Evolutionary conservation across 1,284 basidiomycete species (phyloP).

Genomic region (Athelia psychrophila): DNA sequence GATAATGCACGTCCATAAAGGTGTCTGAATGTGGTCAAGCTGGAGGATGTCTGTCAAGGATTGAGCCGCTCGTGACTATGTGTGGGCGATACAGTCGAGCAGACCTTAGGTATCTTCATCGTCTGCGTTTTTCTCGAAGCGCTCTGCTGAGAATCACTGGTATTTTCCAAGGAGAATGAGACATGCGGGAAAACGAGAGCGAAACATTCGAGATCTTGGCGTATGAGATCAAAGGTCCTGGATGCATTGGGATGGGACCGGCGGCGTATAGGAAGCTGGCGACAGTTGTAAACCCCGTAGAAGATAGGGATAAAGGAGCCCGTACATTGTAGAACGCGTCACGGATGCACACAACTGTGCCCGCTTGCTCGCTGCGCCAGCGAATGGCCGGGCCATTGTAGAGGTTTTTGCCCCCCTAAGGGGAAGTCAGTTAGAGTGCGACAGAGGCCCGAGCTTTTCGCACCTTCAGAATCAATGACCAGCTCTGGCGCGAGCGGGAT

Average conservation of each 20-base stretch:
- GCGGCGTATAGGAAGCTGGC: slow-evolving; percentile 78
- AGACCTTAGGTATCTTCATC: slow-evolving; percentile 64
- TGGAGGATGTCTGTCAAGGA: slow-evolving; percentile 54
- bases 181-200: slow-evolving; percentile 72
- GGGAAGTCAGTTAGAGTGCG: slow-evolving; percentile 4
- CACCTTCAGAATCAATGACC: slow-evolving; percentile 78
- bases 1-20: slow-evolving; percentile 65
- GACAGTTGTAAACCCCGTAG: slow-evolving; percentile 5
- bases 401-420: slow-evolving; percentile 61
- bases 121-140: slow-evolving; percentile 38
- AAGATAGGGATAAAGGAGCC: slow-evolving; percentile 4
- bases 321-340: slow-evolving; percentile 86
- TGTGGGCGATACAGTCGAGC: slow-evolving; percentile 7
- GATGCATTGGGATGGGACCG: slow-evolving; percentile 57
- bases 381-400: slow-evolving; percentile 71
- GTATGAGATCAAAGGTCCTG: slow-evolving; percentile 62
- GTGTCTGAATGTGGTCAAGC: slow-evolving; percentile 60
- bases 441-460: slow-evolving; percentile 7
- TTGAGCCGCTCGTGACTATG: slow-evolving; percentile 1
- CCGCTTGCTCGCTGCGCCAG: slow-evolving; percentile 66
- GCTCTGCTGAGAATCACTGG: slow-evolving; percentile 31
- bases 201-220: slow-evolving; percentile 67
- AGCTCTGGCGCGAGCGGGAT: slow-evolving; percentile 50
- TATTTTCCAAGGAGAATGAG: slow-evolving; percentile 67
- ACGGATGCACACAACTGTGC: slow-evolving; percentile 78